phyloP scores from a whole-genome alignment of 140 eudicot species.

The Erigeron philadelphicus region DNA sequence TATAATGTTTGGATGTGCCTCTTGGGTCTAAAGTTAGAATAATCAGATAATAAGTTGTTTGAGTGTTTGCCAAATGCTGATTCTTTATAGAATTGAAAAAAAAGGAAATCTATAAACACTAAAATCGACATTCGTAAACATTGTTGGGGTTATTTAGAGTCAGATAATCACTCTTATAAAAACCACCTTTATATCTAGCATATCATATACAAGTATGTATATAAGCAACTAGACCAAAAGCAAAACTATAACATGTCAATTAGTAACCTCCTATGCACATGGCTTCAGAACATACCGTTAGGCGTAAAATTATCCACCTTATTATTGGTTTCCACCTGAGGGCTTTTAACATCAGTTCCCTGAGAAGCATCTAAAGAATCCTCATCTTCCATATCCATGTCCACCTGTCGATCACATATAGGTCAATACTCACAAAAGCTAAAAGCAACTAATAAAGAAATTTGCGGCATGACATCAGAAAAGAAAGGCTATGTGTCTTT shows the following conservation, averaged over 20 bases:
- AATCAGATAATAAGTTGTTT: no score
- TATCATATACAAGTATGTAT: not conserved
- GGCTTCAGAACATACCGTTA: conserved; percentile 47
- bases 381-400: conserved; percentile 94
- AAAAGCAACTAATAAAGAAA: not conserved
- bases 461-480: not conserved
- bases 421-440: conserved; percentile 2
- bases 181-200: not conserved
- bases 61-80: no score
- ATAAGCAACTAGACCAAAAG: not conserved
- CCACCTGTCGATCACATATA: conserved; percentile 52
- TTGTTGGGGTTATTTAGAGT: no score
- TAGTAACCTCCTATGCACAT: not conserved
- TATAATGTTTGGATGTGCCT: no score
- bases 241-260: not conserved
- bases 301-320: conserved; percentile 27
- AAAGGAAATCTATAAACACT: no score
- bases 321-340: conserved; percentile 31
- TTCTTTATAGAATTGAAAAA: no score
- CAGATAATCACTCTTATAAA: no score
- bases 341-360: conserved; percentile 32
- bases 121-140: no score
- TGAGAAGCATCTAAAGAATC: conserved; percentile 38
- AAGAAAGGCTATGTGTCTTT: not conserved
- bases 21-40: no score